Base-by-base conservation (phyloP, 257 asterid species). In the Eucommia ulmoides region DNA sequence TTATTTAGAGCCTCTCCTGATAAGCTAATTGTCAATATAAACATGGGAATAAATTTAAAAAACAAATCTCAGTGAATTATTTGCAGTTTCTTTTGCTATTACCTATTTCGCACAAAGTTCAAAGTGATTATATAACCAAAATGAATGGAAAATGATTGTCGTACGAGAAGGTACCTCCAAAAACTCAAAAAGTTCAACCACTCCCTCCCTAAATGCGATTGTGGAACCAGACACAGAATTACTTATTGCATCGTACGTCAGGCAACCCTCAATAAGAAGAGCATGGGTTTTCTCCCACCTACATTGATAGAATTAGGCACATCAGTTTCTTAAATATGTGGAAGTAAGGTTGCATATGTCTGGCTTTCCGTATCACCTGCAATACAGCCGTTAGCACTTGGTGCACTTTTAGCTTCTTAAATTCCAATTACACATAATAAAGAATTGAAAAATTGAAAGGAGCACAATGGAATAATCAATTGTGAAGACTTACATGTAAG, bases 281-380 rank as follows among this genome's bases (percentile, higher is more conserved):
- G 64, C 92, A 63, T 88, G 97, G 33, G 95, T 75, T 73, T 83
- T 83, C 61, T 62, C 93, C 95, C 93, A 83, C 95, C 97, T 88
- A 74, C 74, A 70, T 66, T 53, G 22, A 57, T 20, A 44, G 46
- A 60, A 14, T 48, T 22, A 20, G 55, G 35, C 47, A 59, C 57
- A 2, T 42, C 6, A 4, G 20, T 18, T 16, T 5, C 48, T 1
- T 29, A n/a, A n/a, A n/a, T n/a, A n/a, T n/a, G n/a, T n/a, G n/a
- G n/a, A n/a, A n/a, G n/a, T n/a, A n/a, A n/a, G n/a, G n/a, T n/a
- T n/a, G n/a, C n/a, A n/a, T n/a, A n/a, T n/a, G n/a, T n/a, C n/a
- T n/a, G n/a, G n/a, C n/a, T n/a, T n/a, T n/a, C n/a, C n/a, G n/a
- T n/a, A n/a, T n/a, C n/a, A n/a, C n/a, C n/a, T n/a, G n/a, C n/a